Percentiles rank a stretch among this genome's conserved stretches.
Evolutionary conservation across 164 flowering plant species (phyloP).

Genomic region (Umbellularia californica): DNA sequence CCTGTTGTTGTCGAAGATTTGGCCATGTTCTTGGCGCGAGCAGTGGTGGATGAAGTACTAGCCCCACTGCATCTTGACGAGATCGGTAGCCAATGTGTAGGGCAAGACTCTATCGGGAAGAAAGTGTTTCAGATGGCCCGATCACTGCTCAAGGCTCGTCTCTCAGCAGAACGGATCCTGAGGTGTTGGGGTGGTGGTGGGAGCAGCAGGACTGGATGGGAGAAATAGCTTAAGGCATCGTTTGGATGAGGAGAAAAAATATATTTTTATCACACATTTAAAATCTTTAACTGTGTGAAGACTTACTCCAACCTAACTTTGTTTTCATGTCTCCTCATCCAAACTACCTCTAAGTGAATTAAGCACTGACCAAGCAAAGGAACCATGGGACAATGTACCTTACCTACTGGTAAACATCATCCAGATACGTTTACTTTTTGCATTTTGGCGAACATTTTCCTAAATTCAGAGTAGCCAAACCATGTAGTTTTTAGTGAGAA

Average conservation of each 20-base stretch:
- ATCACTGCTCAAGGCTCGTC: conserved; percentile 55
- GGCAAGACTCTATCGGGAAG: conserved; percentile 41
- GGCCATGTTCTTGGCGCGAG: conserved; percentile 77
- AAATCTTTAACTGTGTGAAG: too few relatives aligned
- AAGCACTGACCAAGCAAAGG: too few relatives aligned
- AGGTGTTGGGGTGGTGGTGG: conserved; percentile 72
- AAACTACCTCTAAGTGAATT: too few relatives aligned
- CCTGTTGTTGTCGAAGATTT: conserved; percentile 68
- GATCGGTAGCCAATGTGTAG: conserved; percentile 38
- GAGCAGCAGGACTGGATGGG: conserved; percentile 48
- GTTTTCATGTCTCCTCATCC: too few relatives aligned
- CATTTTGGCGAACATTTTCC: neutral
- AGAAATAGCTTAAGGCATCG: neutral
- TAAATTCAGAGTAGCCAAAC: conserved; percentile 1
- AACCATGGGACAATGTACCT: too few relatives aligned
- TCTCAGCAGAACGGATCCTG: conserved; percentile 56
- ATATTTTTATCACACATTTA: too few relatives aligned
- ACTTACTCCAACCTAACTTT: too few relatives aligned
- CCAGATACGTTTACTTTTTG: too few relatives aligned
- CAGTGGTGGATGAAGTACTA: conserved; percentile 77
- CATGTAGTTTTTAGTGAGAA: conserved; percentile 18
- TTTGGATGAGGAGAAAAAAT: too few relatives aligned
- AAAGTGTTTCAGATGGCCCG: conserved; percentile 58
- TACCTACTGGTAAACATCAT: too few relatives aligned
- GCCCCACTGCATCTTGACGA: conserved; percentile 75